These are phyloP conservation scores for Penicillium brasilianum DNA, from an alignment of 2,329 filamentous ascomycete species.

Conservation along the genomic window DNA sequence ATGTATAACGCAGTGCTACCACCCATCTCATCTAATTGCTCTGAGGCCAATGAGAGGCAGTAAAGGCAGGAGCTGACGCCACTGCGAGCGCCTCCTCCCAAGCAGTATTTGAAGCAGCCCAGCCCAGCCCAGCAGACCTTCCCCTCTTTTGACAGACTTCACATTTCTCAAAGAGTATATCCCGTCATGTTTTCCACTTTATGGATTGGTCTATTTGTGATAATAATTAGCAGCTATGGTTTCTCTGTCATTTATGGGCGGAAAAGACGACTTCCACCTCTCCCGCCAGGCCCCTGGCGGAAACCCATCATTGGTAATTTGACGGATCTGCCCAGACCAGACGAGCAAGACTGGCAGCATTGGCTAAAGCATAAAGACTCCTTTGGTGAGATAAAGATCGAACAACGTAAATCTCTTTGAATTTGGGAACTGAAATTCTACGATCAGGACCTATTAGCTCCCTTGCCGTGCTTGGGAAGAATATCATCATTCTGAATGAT, in stretches of 20 bases:
- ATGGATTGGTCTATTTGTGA: not conserved
- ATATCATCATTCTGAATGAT: constrained; percentile 42
- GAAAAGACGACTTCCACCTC: constrained; percentile 8
- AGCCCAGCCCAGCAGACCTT: not conserved
- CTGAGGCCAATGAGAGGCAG: not conserved
- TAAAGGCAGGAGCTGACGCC: not conserved
- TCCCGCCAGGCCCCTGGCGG: constrained; percentile 57
- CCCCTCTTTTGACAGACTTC: not conserved
- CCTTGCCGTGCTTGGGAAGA: constrained; percentile 39
- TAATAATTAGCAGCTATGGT: not conserved
- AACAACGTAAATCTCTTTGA: not conserved
- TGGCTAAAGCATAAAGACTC: constrained; percentile 50
- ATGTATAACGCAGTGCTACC: not conserved
- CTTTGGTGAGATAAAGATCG: constrained; percentile 31
- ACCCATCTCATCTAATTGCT: not conserved
- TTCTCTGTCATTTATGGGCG: not conserved
- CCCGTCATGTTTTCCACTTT: not conserved
- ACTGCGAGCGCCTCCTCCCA: not conserved
- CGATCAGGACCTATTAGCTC: constrained; percentile 40
- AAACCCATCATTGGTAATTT: constrained; percentile 57
- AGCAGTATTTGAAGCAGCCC: not conserved
- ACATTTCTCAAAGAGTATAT: not conserved
- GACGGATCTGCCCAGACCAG: constrained; percentile 50
- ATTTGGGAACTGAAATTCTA: too few relatives aligned
- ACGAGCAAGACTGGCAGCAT: constrained; percentile 44